Conservation (phyloP, 495 filamentous ascomycete species). For the Tetracladium setigerum region DNA sequence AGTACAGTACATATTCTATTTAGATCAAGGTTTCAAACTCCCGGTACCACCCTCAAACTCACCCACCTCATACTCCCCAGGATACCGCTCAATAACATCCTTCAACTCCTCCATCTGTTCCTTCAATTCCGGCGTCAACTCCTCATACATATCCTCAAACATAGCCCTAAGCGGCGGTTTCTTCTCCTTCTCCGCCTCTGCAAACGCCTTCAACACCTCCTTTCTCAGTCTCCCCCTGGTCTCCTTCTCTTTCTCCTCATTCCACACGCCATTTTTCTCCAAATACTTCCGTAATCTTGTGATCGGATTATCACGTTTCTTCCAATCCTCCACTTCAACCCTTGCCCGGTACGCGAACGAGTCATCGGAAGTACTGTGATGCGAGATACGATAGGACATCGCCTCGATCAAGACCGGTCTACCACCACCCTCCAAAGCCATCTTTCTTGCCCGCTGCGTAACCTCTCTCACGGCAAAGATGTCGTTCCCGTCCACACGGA, state of each 20-base stretch:
- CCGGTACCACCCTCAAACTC: conserved; percentile 71
- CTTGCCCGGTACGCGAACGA: conserved; percentile 91
- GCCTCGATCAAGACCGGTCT: conserved; percentile 73
- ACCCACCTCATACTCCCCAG: conserved; percentile 82
- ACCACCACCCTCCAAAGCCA: conserved; percentile 57
- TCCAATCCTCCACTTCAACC: conserved; percentile 98
- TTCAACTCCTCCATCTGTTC: conserved; percentile 74
- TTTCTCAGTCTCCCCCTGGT: conserved; percentile 57
- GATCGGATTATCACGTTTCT: conserved; percentile 89
- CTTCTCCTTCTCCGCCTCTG: conserved; percentile 81
- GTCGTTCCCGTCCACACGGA: conserved; percentile 95
- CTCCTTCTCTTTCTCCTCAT: conserved; percentile 74
- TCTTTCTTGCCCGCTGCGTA: conserved; percentile 65
- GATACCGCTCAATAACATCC: conserved; percentile 74
- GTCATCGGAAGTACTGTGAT: conserved; percentile 97
- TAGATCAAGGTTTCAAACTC: conserved; percentile 26
- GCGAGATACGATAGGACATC: conserved; percentile 95
- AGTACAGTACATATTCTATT: too few species aligned
- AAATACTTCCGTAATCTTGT: conserved; percentile 88
- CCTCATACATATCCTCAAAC: conserved; percentile 84
- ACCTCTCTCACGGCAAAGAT: conserved; percentile 89
- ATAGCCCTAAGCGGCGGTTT: conserved; percentile 71
- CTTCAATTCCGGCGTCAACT: conserved; percentile 72
- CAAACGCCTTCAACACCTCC: conserved; percentile 77
- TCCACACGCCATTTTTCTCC: conserved; percentile 72